These are phyloP conservation scores for Epichloe amarillans DNA, from an alignment of 2,329 filamentous ascomycete species.

Conservation along the genomic window DNA sequence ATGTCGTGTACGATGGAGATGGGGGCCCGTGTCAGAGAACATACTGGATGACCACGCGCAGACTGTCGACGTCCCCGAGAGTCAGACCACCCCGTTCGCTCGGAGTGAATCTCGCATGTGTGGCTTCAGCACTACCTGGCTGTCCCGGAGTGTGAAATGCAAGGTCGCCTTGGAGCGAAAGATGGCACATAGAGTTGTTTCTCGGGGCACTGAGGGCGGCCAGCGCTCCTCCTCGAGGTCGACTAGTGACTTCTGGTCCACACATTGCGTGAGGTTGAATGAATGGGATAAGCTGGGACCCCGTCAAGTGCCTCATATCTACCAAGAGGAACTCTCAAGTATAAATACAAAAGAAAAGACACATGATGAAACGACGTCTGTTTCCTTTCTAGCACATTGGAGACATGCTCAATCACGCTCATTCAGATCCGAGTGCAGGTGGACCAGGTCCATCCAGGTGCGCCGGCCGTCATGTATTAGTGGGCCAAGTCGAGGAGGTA, in stretches of 20 bases:
- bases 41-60: constrained; percentile 33
- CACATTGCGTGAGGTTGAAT: constrained; percentile 25
- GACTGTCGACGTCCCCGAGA: constrained; percentile 9
- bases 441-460: constrained; percentile 3
- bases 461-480: not conserved
- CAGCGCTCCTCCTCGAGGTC: constrained; percentile 32
- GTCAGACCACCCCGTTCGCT: constrained; percentile 8
- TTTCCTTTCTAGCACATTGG: not conserved
- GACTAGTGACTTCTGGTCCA: constrained; percentile 26
- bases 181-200: not conserved
- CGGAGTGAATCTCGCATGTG: constrained; percentile 28
- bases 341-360: not conserved
- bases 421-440: not conserved
- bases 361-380: not conserved
- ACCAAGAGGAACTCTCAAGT: not conserved
- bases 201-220: constrained; percentile 26
- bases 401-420: constrained; percentile 5
- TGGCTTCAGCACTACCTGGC: constrained; percentile 24
- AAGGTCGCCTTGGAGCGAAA: constrained; percentile 22
- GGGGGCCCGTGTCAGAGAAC: constrained; percentile 5
- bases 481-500: not conserved
- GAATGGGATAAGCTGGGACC: not conserved
- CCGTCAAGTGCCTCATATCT: not conserved
- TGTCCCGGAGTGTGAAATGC: constrained; percentile 29
- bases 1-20: not conserved